Percentiles rank a stretch among this genome's conserved stretches.
Evolutionary conservation across 2,329 filamentous ascomycete genomes (phyloP).

Genomic region (Colletotrichum aenigma): DNA sequence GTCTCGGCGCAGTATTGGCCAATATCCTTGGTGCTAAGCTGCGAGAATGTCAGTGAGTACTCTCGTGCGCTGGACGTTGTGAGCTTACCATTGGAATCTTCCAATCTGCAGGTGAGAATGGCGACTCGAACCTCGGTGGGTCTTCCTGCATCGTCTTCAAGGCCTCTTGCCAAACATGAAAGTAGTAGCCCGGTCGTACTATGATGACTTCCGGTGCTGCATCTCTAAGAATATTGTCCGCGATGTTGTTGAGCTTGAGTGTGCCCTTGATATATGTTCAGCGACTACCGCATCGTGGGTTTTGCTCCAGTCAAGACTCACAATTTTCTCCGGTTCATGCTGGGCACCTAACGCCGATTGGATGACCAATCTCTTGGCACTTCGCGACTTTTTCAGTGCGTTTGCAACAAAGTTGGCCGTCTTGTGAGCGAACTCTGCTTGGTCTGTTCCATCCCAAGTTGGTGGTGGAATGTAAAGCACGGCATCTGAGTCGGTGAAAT

Average conservation of each 20-base stretch:
- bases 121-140: constrained; percentile 27
- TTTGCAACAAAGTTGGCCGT: constrained; percentile 26
- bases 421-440: constrained; percentile 26
- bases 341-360: constrained; percentile 33
- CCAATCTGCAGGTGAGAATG: constrained; percentile 28
- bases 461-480: constrained; percentile 38
- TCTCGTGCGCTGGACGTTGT: background rate
- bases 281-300: background rate
- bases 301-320: constrained; percentile 2
- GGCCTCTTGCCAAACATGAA: constrained; percentile 18
- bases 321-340: constrained; percentile 27
- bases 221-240: constrained; percentile 21
- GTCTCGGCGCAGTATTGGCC: constrained; percentile 26
- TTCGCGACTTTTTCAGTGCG: constrained; percentile 19
- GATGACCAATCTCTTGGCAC: constrained; percentile 25
- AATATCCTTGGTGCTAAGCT: constrained; percentile 29
- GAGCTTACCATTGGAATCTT: constrained; percentile 32
- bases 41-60: rapidly evolving
- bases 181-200: constrained; percentile 20
- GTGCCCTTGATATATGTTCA: constrained; percentile 26
- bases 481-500: constrained; percentile 31
- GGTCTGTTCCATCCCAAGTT: constrained; percentile 27
- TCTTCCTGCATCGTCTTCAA: constrained; percentile 21
- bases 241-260: constrained; percentile 23
- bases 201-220: constrained; percentile 24